Percentiles rank a stretch among this genome's conserved stretches.
Evolutionary conservation across 2,329 filamentous ascomycete species (phyloP).

Genomic region (Aaosphaeria arxii): DNA sequence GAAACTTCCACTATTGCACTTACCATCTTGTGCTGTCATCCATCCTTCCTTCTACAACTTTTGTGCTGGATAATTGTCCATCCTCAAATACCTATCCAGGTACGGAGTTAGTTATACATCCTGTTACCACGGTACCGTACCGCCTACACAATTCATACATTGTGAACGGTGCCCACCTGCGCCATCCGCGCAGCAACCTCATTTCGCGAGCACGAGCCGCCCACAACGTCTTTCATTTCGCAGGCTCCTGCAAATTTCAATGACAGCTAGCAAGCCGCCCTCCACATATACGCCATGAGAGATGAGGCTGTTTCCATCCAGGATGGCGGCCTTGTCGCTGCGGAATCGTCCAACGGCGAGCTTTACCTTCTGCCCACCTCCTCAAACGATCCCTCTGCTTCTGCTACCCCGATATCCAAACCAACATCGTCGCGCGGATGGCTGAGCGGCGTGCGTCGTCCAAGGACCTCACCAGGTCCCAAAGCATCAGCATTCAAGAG

Average conservation of each 20-base stretch:
- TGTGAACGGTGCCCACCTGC: background rate
- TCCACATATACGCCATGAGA: conserved; percentile 25
- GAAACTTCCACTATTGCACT: too few relatives aligned
- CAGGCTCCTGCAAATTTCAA: conserved; percentile 21
- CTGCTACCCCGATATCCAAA: conserved; percentile 11
- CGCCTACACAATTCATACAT: background rate
- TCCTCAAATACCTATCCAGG: too few relatives aligned
- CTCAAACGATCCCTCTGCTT: conserved; percentile 1
- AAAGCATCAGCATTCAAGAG: conserved; percentile 28
- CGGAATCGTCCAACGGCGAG: background rate
- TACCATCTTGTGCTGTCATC: too few relatives aligned
- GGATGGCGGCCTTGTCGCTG: background rate
- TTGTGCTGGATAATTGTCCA: too few relatives aligned
- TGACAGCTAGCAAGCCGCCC: conserved; percentile 12
- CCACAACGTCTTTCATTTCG: conserved; percentile 19
- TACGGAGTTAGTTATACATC: too few relatives aligned
- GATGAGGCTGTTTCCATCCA: conserved; percentile 20
- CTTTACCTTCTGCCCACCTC: too few relatives aligned
- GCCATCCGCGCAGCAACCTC: conserved; percentile 8
- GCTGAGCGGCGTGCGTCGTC: conserved; percentile 36
- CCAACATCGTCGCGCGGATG: conserved; percentile 30
- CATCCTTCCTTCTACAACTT: too few relatives aligned
- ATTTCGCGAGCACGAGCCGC: conserved; percentile 23
- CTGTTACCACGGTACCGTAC: background rate
- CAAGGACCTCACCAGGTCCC: conserved; percentile 36